Percentiles rank a stretch among this genome's conserved stretches.
Conservation (phyloP, 768 basidiomycete species). For the Clavulina sp. region DNA sequence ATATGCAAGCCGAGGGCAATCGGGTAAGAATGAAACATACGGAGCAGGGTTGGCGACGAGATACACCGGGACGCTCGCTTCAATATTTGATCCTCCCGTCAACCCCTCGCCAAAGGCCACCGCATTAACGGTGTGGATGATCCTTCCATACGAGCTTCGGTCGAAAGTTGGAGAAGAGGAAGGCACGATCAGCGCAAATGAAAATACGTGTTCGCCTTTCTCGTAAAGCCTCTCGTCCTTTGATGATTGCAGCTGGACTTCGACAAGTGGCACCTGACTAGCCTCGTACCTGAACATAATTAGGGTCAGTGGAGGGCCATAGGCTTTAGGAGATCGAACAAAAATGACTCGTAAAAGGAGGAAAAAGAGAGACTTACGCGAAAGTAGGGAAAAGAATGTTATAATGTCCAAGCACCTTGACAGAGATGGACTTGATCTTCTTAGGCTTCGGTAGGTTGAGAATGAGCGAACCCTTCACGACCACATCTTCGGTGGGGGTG, state of each 20-base stretch:
- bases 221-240: neutral
- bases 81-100: neutral
- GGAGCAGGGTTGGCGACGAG: neutral
- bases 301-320: no score
- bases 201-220: neutral
- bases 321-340: no score
- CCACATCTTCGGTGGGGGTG: no score
- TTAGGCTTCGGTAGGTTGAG: no score
- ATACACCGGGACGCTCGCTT: neutral
- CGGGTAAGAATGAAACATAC: neutral
- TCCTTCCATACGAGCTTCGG: slow-evolving; percentile 11
- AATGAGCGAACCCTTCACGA: no score
- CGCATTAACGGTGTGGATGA: slow-evolving; percentile 6
- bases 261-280: neutral
- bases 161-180: slow-evolving; percentile 11
- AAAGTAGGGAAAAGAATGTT: no score
- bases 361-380: no score
- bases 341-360: no score
- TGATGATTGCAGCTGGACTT: neutral
- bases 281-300: no score
- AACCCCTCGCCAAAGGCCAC: neutral
- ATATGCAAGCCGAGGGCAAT: neutral
- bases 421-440: no score
- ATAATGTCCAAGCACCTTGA: no score
- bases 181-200: slow-evolving; percentile 12